These are phyloP conservation scores for Ambrosia hybrid DNA, from an alignment of 140 eudicot genomes.

Conservation along the genomic window DNA sequence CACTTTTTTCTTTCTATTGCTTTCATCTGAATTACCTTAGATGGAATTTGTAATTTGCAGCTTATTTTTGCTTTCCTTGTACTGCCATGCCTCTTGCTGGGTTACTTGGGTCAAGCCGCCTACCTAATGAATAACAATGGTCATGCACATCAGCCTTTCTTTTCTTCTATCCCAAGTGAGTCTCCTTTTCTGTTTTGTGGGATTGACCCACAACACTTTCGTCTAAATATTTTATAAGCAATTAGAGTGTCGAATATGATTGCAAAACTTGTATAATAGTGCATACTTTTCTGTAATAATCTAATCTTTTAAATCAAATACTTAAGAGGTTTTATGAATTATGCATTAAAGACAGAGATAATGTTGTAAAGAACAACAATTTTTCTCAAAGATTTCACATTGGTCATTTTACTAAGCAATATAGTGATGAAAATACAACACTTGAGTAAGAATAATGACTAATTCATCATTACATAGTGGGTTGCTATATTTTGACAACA, in stretches of 20 bases:
- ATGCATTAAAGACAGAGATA: not conserved
- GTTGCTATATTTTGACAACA: conserved; percentile 4
- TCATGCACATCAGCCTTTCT: conserved; percentile 80
- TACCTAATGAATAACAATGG: conserved; percentile 83
- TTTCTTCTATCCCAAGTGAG: conserved; percentile 90
- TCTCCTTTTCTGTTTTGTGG: conserved; percentile 18
- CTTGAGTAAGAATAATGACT: not conserved
- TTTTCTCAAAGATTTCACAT: not conserved
- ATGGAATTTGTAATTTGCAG: conserved; percentile 46
- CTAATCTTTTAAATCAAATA: not conserved
- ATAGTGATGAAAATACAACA: not conserved
- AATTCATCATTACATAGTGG: not conserved
- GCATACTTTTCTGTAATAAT: too few species aligned
- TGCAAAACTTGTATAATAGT: too few species aligned
- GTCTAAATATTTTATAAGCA: not conserved
- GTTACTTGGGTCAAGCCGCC: conserved; percentile 98
- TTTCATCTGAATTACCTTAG: conserved; percentile 14
- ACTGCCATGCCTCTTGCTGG: conserved; percentile 94
- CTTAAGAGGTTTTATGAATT: conserved; percentile 10
- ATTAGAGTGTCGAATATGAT: too few species aligned
- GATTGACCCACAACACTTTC: not conserved
- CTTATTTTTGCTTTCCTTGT: conserved; percentile 88
- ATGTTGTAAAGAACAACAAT: conserved; percentile 8
- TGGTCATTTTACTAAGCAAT: not conserved
- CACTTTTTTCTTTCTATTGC: conserved; percentile 15